Percentiles rank a stretch among this genome's conserved stretches.
Conservation (phyloP, 75 land plant genomes). For the Isoetes taiwanensis region DNA sequence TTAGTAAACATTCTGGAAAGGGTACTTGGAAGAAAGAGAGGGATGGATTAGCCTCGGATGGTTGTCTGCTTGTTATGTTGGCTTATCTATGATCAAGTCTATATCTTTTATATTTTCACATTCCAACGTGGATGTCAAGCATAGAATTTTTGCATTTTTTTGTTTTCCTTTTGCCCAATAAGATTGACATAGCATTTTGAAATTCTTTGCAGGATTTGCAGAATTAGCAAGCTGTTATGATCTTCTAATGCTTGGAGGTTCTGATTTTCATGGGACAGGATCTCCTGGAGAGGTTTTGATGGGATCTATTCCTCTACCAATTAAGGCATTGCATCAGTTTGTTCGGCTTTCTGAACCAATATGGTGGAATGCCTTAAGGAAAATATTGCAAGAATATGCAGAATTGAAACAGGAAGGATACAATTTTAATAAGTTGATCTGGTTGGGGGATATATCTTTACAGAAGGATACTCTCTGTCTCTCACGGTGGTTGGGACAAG, state of each 20-base stretch:
- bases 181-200: background rate
- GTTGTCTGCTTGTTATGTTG: background rate
- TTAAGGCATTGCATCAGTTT: constrained; percentile 38
- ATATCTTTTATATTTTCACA: background rate
- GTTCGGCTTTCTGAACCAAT: constrained; percentile 45
- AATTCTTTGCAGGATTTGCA: constrained; percentile 31
- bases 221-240: constrained; percentile 50
- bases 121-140: background rate
- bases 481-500: too few species aligned
- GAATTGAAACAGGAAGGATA: too few species aligned
- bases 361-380: constrained; percentile 47
- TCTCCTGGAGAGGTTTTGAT: constrained; percentile 51
- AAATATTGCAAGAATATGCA: constrained; percentile 37
- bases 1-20: too few species aligned
- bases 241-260: constrained; percentile 86
- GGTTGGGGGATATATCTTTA: too few species aligned
- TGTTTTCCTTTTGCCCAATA: background rate
- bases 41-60: background rate
- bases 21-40: background rate
- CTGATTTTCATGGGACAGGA: constrained; percentile 82
- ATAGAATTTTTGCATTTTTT: background rate
- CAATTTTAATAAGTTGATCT: too few species aligned
- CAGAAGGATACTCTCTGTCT: too few species aligned
- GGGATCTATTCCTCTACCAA: constrained; percentile 54
- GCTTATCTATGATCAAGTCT: background rate